Evolutionary conservation across 139 green algal species (phyloP).

Genomic region (Desmodesmus armatus): DNA sequence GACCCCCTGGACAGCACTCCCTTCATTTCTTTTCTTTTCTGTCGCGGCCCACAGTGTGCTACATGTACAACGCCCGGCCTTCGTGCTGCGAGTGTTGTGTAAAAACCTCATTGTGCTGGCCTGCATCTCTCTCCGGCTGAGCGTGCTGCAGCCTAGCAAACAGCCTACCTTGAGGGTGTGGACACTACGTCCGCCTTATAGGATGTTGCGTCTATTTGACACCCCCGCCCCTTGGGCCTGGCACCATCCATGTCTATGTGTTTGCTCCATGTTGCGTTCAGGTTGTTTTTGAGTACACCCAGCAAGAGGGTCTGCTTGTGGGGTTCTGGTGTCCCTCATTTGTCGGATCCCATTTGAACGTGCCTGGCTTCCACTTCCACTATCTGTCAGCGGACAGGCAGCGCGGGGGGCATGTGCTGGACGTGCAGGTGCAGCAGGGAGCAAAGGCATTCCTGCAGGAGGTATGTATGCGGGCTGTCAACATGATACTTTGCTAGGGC

Average conservation of each 20-base stretch:
- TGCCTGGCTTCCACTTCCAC: conserved; percentile 35
- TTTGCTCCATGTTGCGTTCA: conserved; percentile 1
- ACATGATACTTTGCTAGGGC: background rate
- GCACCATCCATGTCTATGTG: background rate
- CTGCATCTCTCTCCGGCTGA: too few relatives aligned
- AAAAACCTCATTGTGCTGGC: too few relatives aligned
- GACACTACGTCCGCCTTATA: too few relatives aligned
- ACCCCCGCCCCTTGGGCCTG: background rate
- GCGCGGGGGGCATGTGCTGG: background rate
- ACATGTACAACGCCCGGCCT: too few relatives aligned
- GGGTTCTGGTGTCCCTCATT: conserved; percentile 16
- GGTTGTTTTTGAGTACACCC: background rate
- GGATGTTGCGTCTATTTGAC: too few relatives aligned
- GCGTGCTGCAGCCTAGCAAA: too few relatives aligned
- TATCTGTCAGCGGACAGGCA: conserved; percentile 22
- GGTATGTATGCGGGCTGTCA: background rate
- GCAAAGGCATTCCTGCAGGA: background rate
- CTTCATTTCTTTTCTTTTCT: too few relatives aligned
- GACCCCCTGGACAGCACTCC: too few relatives aligned
- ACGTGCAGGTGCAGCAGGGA: background rate
- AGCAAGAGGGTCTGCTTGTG: background rate
- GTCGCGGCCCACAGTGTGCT: too few relatives aligned
- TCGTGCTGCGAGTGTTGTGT: too few relatives aligned
- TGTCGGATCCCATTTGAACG: background rate
- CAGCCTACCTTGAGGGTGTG: too few relatives aligned